Evolutionary conservation across 345 rosid genomes (phyloP).

Genomic region (Eucalyptus sideroxylon): DNA sequence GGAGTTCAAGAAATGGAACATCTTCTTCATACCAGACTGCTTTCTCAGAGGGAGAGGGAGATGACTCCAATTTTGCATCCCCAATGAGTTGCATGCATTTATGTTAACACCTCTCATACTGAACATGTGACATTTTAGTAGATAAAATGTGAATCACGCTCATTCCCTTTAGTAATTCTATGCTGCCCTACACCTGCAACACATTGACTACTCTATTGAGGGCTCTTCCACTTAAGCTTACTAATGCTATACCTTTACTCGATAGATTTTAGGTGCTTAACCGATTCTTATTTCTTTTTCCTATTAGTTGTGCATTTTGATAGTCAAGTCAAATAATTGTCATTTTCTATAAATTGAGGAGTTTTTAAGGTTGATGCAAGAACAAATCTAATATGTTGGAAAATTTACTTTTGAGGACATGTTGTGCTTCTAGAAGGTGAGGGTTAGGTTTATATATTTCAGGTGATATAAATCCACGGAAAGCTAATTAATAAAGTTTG

Average conservation of each 20-base stretch:
- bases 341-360: slow-evolving; percentile 46
- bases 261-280: slow-evolving; percentile 68
- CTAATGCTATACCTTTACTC: slow-evolving; percentile 80
- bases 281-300: neutral
- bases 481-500: neutral
- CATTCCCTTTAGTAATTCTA: neutral
- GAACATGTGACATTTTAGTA: too few species aligned
- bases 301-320: neutral
- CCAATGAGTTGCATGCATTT: too few species aligned
- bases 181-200: slow-evolving; percentile 7
- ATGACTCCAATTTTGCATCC: too few species aligned
- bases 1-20: neutral
- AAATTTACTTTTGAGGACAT: slow-evolving; percentile 85
- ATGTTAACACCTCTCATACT: neutral
- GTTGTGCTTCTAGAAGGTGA: slow-evolving; percentile 92
- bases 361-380: slow-evolving; percentile 82
- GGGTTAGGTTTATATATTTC: neutral
- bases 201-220: slow-evolving; percentile 31
- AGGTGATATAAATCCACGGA: neutral
- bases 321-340: neutral
- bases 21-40: neutral
- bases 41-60: neutral
- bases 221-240: slow-evolving; percentile 73
- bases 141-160: too few species aligned
- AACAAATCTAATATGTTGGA: slow-evolving; percentile 78